Base-by-base conservation (phyloP, 2,329 filamentous ascomycete species). In the Lachnellula occidentalis region DNA sequence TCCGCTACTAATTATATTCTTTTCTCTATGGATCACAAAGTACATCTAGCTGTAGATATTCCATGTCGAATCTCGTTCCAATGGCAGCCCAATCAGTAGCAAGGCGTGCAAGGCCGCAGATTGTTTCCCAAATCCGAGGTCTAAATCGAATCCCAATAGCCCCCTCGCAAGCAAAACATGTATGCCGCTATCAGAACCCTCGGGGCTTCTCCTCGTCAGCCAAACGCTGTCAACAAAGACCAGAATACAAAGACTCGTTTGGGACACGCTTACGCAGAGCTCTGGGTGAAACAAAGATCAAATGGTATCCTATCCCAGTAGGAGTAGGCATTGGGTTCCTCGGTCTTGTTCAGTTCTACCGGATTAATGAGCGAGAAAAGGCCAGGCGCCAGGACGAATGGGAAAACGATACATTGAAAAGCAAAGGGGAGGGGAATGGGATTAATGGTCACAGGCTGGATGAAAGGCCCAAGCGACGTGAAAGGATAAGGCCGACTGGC, bases 281-380 rank as follows among this genome's bases (percentile, higher is more conserved):
- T 37, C 76, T 85, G 61, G 74, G 76, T 39, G 76, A 79, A 39
- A 88, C 85, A 34, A 85, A 81, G 63, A 76, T 87, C 55, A 79
- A 85, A 75, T 90, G 86, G 86, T 82, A 85, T 68, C 83, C 84
- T 8, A 88, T 89, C 57, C 86, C 86, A 14, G 76, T 88, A 45
- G 83, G 79, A 11, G 72, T 89, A 9, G 86, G 86, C 34, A 81
- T 89, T 62, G 83, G 75, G 45, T 85, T 88, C 64, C 75, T 89
- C 1, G 86, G 84, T 24, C 72, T 81, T 36, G 76, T 81, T 54
- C 85, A 88, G 61, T 77, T 87, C 61, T 85, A 85, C 64, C 79
- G 81, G 62, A 76, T 83, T 43, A 79, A 78, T 56, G 69, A 75
- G 42, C 70, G 79, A 27, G 77, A 79, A 55, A 73, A 75, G 62